Evolutionary conservation across 148 eudicot species (phyloP).

Genomic region (Camellia japonica): DNA sequence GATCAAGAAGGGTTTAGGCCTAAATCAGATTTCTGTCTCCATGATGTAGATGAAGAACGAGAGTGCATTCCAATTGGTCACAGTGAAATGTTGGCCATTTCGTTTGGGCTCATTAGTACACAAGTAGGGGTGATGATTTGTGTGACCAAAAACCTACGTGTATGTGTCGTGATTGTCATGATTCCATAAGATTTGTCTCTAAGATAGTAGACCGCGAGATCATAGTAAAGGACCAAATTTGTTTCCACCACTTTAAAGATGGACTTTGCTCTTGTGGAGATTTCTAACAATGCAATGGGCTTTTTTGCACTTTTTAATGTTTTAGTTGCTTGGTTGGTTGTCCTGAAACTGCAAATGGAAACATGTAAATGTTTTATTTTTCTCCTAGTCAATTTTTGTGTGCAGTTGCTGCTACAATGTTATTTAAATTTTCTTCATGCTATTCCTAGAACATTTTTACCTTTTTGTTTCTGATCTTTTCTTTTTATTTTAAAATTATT

Average conservation of each 20-base stretch:
- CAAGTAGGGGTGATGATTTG: slow-evolving; percentile 31
- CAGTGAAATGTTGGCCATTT: slow-evolving; percentile 63
- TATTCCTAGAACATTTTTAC: too few relatives aligned
- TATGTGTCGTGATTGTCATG: slow-evolving; percentile 56
- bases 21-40: slow-evolving; percentile 45
- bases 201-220: slow-evolving; percentile 43
- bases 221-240: slow-evolving; percentile 51
- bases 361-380: too few relatives aligned
- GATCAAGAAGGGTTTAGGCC: slow-evolving; percentile 32
- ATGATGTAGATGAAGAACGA: slow-evolving; percentile 61
- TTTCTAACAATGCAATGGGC: slow-evolving; percentile 20
- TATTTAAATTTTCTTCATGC: too few relatives aligned
- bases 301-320: neutral
- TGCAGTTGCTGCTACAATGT: too few relatives aligned
- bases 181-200: slow-evolving; percentile 42
- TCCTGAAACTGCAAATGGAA: neutral
- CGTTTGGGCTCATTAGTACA: slow-evolving; percentile 61
- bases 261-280: slow-evolving; percentile 33
- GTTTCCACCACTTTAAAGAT: slow-evolving; percentile 69
- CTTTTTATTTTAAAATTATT: too few relatives aligned
- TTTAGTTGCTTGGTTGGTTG: neutral
- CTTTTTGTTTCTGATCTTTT: too few relatives aligned
- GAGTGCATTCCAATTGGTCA: slow-evolving; percentile 50
- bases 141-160: slow-evolving; percentile 58
- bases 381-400: too few relatives aligned